Base-by-base conservation (phyloP, 2,329 filamentous ascomycete genomes). In the Metarhizium guizhouense region DNA sequence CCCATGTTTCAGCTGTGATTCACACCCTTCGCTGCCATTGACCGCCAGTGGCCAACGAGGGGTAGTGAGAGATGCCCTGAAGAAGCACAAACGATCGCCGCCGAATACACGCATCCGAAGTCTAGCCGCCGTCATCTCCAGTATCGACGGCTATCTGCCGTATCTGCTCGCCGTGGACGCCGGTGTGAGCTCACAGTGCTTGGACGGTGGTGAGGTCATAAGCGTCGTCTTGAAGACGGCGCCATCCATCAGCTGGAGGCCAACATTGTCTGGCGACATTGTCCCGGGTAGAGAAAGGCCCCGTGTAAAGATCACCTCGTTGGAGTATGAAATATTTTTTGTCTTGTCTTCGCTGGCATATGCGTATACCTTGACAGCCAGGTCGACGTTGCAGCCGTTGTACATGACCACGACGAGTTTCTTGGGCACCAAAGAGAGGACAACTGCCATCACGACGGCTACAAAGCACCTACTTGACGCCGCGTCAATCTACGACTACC, bases 21-120 rank as follows among this genome's bases (percentile, higher is more conserved):
- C 90, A 3, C 93, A 97, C 71, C 93, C 94, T 3, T 96, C 93
- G 0, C 79, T 99, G 47, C 90, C 91, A 29, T 82, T 93, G 63
- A 82, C 83, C 54, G 86, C 90, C 25, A 92, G 91, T 61, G 93
- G 89, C 8, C 84, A 90, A 66, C 89, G 94, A 58, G 88, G 88
- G 62, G 83, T 95, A 18, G 80, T 96, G 53, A 85, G 90, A 64
- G 85, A 93, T 70, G 82, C 85, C 3, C 79, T 99, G 58, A 97
- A 97, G 74, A 85, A 85, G 63, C 86, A 96, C 77, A 97, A 96
- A 72, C 85, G 90, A 53, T 81, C 96, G n/a, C 80, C 88, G 4
- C 78, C 87, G 8, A 68, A 81, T 10, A 84, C 88, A 29, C 88
- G 90, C 69, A 74, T 83, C 6, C 77, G 85, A 25, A 85, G 90